These are phyloP conservation scores for Sphagnurus paluster DNA, from an alignment of 1,284 basidiomycete genomes.

Conservation along the genomic window DNA sequence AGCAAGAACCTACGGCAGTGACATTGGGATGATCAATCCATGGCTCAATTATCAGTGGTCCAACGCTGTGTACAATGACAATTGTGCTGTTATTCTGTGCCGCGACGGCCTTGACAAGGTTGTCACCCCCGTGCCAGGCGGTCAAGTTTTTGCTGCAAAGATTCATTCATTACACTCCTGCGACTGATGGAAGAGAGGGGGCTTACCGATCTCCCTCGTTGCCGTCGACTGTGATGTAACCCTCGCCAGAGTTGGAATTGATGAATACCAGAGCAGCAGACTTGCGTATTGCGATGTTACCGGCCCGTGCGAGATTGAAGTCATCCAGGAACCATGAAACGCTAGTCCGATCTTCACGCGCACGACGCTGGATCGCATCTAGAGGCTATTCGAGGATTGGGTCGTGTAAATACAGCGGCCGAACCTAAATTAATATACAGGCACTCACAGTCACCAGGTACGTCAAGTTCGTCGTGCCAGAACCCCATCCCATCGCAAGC, in stretches of 20 bases:
- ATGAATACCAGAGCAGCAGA: conserved; percentile 76
- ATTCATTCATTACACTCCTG: neutral
- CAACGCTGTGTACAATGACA: conserved; percentile 79
- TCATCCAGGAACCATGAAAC: conserved; percentile 66
- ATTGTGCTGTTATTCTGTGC: conserved; percentile 75
- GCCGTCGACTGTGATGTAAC: conserved; percentile 74
- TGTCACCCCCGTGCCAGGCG: conserved; percentile 77
- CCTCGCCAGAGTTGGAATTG: conserved; percentile 74
- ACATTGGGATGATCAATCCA: conserved; percentile 83
- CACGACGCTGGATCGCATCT: conserved; percentile 69
- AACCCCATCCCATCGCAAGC: conserved; percentile 87
- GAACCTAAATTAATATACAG: neutral
- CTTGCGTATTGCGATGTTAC: conserved; percentile 46
- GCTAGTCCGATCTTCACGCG: conserved; percentile 59
- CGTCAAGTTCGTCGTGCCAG: conserved; percentile 62
- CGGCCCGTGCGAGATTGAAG: conserved; percentile 56
- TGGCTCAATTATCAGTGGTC: conserved; percentile 69
- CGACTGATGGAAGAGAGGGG: neutral
- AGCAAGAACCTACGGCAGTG: conserved; percentile 33
- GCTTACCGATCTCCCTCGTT: conserved; percentile 68
- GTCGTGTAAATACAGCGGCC: neutral
- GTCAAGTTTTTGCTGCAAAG: conserved; percentile 69
- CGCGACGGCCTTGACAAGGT: conserved; percentile 59
- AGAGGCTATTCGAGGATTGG: conserved; percentile 51
- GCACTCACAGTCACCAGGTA: conserved; percentile 56